Evolutionary conservation across 306 rosid species (phyloP).

Genomic region (Betula pendula): DNA sequence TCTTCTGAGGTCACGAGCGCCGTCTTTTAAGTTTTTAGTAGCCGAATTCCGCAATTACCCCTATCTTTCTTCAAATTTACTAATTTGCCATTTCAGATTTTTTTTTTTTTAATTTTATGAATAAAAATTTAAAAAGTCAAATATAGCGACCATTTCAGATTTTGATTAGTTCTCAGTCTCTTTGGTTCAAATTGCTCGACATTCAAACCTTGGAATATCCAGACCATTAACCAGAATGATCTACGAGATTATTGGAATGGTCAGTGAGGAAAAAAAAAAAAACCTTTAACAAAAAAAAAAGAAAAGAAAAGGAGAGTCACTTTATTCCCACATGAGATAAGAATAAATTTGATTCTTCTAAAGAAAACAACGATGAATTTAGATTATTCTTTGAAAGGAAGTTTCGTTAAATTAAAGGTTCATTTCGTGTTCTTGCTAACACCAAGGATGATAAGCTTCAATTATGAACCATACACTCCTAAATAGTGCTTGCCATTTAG

Average conservation of each 20-base stretch:
- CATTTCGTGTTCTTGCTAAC: too few relatives aligned
- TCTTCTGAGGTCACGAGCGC: slow-evolving; percentile 30
- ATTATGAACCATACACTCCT: too few relatives aligned
- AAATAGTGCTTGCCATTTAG: too few relatives aligned
- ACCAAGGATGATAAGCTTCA: too few relatives aligned
- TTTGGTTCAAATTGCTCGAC: background rate
- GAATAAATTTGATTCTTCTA: background rate
- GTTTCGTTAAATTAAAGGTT: background rate
- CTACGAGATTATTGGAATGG: too few relatives aligned
- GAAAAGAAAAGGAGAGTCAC: background rate
- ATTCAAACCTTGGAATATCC: background rate
- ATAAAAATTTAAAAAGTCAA: too few relatives aligned
- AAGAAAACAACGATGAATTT: background rate
- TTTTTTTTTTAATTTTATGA: too few relatives aligned
- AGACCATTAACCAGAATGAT: too few relatives aligned
- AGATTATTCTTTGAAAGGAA: background rate
- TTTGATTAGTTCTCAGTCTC: background rate
- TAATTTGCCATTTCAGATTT: background rate
- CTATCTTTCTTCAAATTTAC: background rate
- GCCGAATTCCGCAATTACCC: background rate
- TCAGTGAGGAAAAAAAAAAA: too few relatives aligned
- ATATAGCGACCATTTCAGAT: too few relatives aligned
- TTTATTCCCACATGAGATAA: background rate
- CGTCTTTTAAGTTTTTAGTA: slow-evolving; percentile 37
- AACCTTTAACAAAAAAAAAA: too few relatives aligned